Evolutionary conservation across 2,329 filamentous ascomycete genomes (phyloP), one percentile per base, ranked within the genome.

Genomic region (Pseudogymnoascus sp.): DNA sequence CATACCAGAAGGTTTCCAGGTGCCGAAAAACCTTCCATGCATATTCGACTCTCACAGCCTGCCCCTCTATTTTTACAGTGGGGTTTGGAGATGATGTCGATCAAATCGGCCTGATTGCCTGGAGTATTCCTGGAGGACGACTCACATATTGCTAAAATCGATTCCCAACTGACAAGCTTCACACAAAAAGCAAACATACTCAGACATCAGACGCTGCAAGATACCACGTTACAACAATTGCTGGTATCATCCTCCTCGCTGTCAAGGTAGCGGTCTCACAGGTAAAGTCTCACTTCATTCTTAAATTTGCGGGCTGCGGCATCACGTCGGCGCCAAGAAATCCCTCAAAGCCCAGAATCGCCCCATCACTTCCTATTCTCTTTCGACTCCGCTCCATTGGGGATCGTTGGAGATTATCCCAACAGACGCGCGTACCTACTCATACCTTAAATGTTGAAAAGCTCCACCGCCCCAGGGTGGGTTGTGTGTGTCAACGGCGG

Each of bases 1-100:
- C n/a, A 11, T 55, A 4, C n/a, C 25, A 52, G 45, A 52, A 52
- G 25, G 45, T 16, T 52, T 52, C 7, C n/a, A 55, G 49, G 9
- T 33, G 28, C 49, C 49, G 49, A 55, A 55, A 55, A 33, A 12
- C n/a, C 49, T 55, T 55, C 49, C 49, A 19, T 55, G 25, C 49
- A 33, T 55, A 19, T 33, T 30, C n/a, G 28, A 55, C n/a, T 19
- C 25, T 19, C 49, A 5, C 22, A 12, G 49, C 4, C n/a, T 19
- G 9, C 49, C n/a, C 5, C n/a, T 30, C 45, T 55, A 55, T 55
- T 55, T 52, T 55, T 19, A 55, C n/a, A 12, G 28, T 33, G 49
- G 49, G 49, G 5, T 55, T 33, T 55, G n/a, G 49, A 33, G 49
- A 33, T 55, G 28, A 55, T 55, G 49, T 19, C 49, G n/a, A 55